phyloP scores from a whole-genome alignment of 2,329 filamentous ascomycete species.

The Arthrobotrys conoides region DNA sequence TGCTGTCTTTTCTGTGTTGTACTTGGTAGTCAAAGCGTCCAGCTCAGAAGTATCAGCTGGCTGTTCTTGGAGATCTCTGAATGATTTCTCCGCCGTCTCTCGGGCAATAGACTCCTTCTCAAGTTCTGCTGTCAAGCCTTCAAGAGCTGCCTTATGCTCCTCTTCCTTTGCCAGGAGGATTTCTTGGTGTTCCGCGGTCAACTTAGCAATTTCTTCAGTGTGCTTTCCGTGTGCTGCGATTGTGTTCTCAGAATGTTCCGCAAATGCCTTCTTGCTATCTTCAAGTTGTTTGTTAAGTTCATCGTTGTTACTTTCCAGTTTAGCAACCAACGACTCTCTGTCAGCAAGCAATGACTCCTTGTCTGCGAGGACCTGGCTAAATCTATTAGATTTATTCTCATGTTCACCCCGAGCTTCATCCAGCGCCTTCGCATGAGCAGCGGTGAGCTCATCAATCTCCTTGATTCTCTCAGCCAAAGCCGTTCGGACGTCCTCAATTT shows the following conservation, averaged over 20 bases:
- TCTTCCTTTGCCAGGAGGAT: slow-evolving; percentile 44
- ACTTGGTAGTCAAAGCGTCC: slow-evolving; percentile 40
- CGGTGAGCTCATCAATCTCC: slow-evolving; percentile 40
- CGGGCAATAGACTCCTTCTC: slow-evolving; percentile 55
- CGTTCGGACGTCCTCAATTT: slow-evolving; percentile 23
- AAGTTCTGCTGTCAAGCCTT: slow-evolving; percentile 44
- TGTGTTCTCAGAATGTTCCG: slow-evolving; percentile 33
- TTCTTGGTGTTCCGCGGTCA: slow-evolving; percentile 47
- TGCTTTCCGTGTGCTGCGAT: slow-evolving; percentile 28
- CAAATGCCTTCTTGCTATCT: slow-evolving; percentile 39
- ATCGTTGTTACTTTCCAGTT: slow-evolving; percentile 32
- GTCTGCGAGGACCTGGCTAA: slow-evolving; percentile 35
- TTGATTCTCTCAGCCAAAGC: slow-evolving; percentile 43
- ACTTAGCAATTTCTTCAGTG: slow-evolving; percentile 24
- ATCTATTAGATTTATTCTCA: slow-evolving; percentile 15
- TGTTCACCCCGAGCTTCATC: slow-evolving; percentile 31
- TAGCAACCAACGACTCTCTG: slow-evolving; percentile 33
- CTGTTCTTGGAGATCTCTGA: slow-evolving; percentile 52
- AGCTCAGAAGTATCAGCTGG: slow-evolving; percentile 53
- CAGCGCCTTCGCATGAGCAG: slow-evolving; percentile 15
- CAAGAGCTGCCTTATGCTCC: slow-evolving; percentile 51
- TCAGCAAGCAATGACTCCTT: slow-evolving; percentile 43
- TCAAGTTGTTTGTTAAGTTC: slow-evolving; percentile 39
- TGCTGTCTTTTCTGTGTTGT: slow-evolving; percentile 44
- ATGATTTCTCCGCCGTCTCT: slow-evolving; percentile 45